Evolutionary conservation across 371 early-diverging fungal species (phyloP), one percentile per base, ranked within the genome.

Genomic region (Mucor irregularis): DNA sequence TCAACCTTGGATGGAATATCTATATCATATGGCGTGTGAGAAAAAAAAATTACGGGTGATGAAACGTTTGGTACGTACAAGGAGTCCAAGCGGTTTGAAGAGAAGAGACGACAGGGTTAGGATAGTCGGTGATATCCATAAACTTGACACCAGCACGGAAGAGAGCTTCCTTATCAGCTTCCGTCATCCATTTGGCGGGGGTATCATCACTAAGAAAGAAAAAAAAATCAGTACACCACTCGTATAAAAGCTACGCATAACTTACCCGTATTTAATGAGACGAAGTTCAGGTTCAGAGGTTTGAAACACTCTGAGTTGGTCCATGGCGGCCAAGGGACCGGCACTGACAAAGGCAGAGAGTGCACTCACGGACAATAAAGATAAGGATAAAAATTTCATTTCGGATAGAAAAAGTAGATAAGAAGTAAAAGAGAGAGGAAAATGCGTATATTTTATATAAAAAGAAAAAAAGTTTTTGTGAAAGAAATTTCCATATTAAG

Each of bases 111-210:
- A 47, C 40, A 30, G 61, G 46, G 16, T 73, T 62, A 33, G 65
- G 66, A 47, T 76, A 59, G 47, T 93, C 91, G 17, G 97, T 97
- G 50, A 95, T 84, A 67, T 97, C 97, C 85, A 96, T 93, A 63
- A 87, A 96, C 22, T 73, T 69, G 49, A 85, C 78, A 19, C 83
- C 83, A 6, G 76, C 71, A 19, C 88, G 79, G 34, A 88, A 62
- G 50, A 97, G 81, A 1, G 68, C 77, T 14, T 84, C 63, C 22
- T 90, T 89, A 56, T 93, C 80, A 13, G 62, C 51, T 45, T 87
- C 78, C 9, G 69, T 68, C 79, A 90, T 80, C 88, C 87, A 91
- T 58, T 64, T 69, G 24, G 83, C 71, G n/a, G 76, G 78, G 24
- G 70, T 37, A 43, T 76, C 74, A 0, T 76, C 80, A 49, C 75